Evolutionary conservation across 2,329 filamentous ascomycete species (phyloP), one percentile per base, ranked within the genome.

Genomic region (Nothophaeocryptopus gaeumannii): DNA sequence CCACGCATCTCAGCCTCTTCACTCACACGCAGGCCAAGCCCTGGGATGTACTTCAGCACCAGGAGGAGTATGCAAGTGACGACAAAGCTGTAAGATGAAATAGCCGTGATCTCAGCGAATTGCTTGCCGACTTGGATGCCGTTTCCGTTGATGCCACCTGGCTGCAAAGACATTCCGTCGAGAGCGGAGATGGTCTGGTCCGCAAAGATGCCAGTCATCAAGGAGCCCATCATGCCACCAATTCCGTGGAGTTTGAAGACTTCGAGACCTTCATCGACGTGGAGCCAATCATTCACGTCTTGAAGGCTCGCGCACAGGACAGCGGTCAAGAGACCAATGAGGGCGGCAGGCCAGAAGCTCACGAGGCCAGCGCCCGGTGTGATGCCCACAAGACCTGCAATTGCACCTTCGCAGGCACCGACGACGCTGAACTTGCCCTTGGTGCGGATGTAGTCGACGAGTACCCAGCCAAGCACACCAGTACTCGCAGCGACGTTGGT

Each of bases 341-440:
- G 67, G 1, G 75, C 78, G 12, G 77, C 78, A 7, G 52, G 54
- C 62, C 62, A 58, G 55, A 58, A 47, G 53, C 55, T 46, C 45
- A 63, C 45, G 53, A 63, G 59, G 44, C 77, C 77, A 10, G 77
- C 77, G 11, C 76, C 78, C 10, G 78, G 78, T 0, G 78, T 81
- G 61, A 81, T 80, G n/a, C 78, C 78, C n/a, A 82, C 78, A 1
- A 82, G 74, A 32, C 79, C 79, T 38, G 78, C 77, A 54, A 82
- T 81, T 20, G 77, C 78, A 35, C 79, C 79, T 49, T 78, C 77
- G 58, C 79, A 82, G 9, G 77, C 77, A 38, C 79, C 78, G 1
- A 81, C 76, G 7, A 80, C 72, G 11, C 74, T 77, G 63, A 81
- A 80, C 44, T 74, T 76, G 7, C 78, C 75, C 51, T 72, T 72